Base-by-base conservation (phyloP, 139 green algal genomes). In the Coccomyxa sp. region DNA sequence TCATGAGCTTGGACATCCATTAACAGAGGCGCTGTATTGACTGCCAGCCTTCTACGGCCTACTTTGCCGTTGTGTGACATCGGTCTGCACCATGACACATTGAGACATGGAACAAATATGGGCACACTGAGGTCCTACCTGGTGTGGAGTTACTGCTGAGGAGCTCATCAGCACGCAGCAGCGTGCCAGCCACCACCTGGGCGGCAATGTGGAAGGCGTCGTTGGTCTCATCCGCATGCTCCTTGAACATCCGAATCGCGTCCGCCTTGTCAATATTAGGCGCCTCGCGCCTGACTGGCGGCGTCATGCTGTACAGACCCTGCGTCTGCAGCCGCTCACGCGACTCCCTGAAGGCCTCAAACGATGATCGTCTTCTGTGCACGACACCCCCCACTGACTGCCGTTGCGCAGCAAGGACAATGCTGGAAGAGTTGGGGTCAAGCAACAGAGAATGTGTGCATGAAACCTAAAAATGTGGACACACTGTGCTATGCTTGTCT, bases 121-220 rank as follows among this genome's bases (percentile, higher is more conserved):
- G n/a, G n/a, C n/a, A n/a, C n/a, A n/a, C n/a, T 51, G 7, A 11
- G 38, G 3, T 51, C 38, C 38, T 51, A 51, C 38, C 38, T 51
- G 38, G 38, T 51, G 38, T 51, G 38, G 38, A 51, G 38, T 51
- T 51, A 7, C 7, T 51, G 38, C 3, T 51, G 38, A 51, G 38
- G 7, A 51, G 38, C 38, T 51, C 38, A 51, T 32, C n/a, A 17
- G 67, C 87, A 28, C 16, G 90, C 87, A 94, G 67, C 10, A 91
- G 67, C 0, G 82, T 86, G 25, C 45, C 77, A 0, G 87, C 86
- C 58, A 91, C 79, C 27, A 89, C 89, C 60, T 88, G 74, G 0
- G 91, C 92, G 0, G 91, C 92, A 45, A 96, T 81, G 18, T 90
- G 85, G 63, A 97, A 96, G 60, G 95, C 90, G 84, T 96, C 92